Evolutionary conservation across 2,329 filamentous ascomycete genomes (phyloP), one percentile per base, ranked within the genome.

Genomic region (Emydomyces testavorans): DNA sequence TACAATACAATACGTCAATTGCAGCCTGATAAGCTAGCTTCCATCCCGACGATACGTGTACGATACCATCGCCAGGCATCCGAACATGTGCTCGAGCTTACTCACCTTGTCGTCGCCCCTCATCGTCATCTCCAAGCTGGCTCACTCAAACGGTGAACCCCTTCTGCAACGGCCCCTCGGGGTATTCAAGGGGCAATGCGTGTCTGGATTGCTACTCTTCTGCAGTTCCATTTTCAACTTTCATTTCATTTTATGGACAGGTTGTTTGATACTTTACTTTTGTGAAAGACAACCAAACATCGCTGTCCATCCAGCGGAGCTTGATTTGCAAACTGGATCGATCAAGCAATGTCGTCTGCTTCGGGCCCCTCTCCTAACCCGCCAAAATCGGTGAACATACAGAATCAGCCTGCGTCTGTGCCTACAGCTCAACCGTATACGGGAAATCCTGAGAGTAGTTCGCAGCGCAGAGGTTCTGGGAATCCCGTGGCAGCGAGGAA

Each of bases 341-440:
- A 24, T 48, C 52, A 39, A 62, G 61, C 61, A 56, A 69, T 69
- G 66, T 69, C 66, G 58, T 66, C 64, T 49, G 65, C 61, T 57
- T 46, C 60, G 54, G 63, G 62, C 52, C 64, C 64, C 49, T 56
- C 54, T 28, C 53, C 60, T 48, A 57, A 59, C 46, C 57, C 63
- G 50, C 62, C 66, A 31, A 71, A 71, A 61, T 59, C 63, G 52
- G 57, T 60, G 50, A 68, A 62, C 52, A 60, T 58, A 42, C 54
- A 60, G 13, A 65, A 58, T 54, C 60, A 64, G 50, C 57, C 63
- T 32, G 52, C 55, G 26, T 55, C 61, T 13, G 56, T 64, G 48
- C 51, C 62, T 35, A 54, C 64, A 44, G 63, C 62, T 36, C 59
- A 68, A 46, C 56, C 59, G 4, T 41, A 57, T 46, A 50, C 58